A percentile compares a stretch with the other conserved stretches of the same genome.
These are phyloP conservation scores for Myochromella boudieri DNA, from an alignment of 768 basidiomycete species.

Conservation along the genomic window DNA sequence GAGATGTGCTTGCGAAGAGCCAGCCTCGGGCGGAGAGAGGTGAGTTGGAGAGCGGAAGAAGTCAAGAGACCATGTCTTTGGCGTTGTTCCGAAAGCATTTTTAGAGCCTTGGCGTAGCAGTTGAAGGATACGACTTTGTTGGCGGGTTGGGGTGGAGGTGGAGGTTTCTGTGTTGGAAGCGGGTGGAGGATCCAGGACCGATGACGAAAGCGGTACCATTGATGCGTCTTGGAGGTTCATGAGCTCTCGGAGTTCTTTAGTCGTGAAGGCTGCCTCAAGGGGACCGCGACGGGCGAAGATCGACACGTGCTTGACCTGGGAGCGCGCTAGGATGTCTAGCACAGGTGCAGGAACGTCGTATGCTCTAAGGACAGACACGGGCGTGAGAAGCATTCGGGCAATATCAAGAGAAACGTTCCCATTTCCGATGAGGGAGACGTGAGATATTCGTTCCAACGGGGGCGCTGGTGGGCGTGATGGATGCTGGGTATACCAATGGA, in stretches of 20 bases:
- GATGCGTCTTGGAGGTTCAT: slow-evolving; percentile 60
- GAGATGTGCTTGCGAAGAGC: slow-evolving; percentile 35
- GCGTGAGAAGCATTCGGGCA: slow-evolving; percentile 84
- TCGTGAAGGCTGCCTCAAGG: slow-evolving; percentile 85
- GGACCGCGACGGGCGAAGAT: slow-evolving; percentile 88
- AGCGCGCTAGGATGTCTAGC: slow-evolving; percentile 61
- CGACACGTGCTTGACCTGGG: slow-evolving; percentile 71
- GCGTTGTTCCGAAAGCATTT: slow-evolving; percentile 43
- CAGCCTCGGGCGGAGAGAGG: slow-evolving; percentile 29
- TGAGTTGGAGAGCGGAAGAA: slow-evolving; percentile 76
- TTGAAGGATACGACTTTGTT: slow-evolving; percentile 66
- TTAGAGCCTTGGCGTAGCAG: slow-evolving; percentile 67
- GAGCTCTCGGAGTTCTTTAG: slow-evolving; percentile 92
- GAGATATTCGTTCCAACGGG: slow-evolving; percentile 59
- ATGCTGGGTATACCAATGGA: slow-evolving; percentile 97
- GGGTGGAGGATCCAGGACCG: slow-evolving; percentile 33
- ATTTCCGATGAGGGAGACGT: slow-evolving; percentile 87
- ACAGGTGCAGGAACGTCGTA: slow-evolving; percentile 83
- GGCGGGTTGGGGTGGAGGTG: slow-evolving; percentile 46
- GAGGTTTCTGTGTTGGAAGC: slow-evolving; percentile 19
- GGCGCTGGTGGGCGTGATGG: slow-evolving; percentile 66
- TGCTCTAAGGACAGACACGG: slow-evolving; percentile 54
- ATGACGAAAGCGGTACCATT: slow-evolving; percentile 60
- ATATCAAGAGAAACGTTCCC: slow-evolving; percentile 95
- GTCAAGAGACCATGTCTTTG: slow-evolving; percentile 77